Base-by-base conservation (phyloP, 2,329 filamentous ascomycete species). In the Penicillium hordei region DNA sequence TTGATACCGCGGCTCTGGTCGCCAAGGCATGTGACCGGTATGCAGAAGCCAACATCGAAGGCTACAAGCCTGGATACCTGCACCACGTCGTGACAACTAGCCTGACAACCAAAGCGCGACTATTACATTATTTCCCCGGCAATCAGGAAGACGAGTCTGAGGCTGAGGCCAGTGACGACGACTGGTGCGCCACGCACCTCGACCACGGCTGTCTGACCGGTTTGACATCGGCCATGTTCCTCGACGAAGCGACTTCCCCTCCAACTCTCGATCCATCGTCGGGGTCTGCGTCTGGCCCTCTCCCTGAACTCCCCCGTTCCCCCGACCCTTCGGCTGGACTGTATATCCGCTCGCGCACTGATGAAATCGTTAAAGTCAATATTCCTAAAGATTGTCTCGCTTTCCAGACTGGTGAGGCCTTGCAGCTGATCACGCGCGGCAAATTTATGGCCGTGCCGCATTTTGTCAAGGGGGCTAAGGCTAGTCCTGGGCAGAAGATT, bases 121-220 rank as follows among this genome's bases (percentile, higher is more conserved):
- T 99, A 29, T 78, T 97, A 66, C 94, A 99, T 77, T 99, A 99
- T 76, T 97, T 93, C 68, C 93, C 93, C 1, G 59, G 65, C 0
- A 52, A 60, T 5, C 38, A 45, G 15, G 55, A 60, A 1, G 50
- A 61, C 1, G 55, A 55, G 0, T 60, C 77, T 15, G 85, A 89
- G 58, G 60, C 76, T n/a, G 85, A 89, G 57, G 89, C 93, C 71
- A 89, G 93, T 73, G 88, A 91, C 60, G 93, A 97, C 74, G 90
- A 95, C 76, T 99, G 94, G 94, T 99, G 93, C 74, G 90, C 92
- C 9, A 81, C 78, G 2, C 79, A 81, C 60, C 58, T 94, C 56
- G 93, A 97, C 74, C 92, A 97, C 68, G 92, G 94, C 43, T 97
- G 93, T 72, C 82, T 99, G 33, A 99, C 94, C 0, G 93, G 93